Evolutionary conservation across 768 basidiomycete genomes (phyloP).

Genomic region (Rubroboletus satanas): DNA sequence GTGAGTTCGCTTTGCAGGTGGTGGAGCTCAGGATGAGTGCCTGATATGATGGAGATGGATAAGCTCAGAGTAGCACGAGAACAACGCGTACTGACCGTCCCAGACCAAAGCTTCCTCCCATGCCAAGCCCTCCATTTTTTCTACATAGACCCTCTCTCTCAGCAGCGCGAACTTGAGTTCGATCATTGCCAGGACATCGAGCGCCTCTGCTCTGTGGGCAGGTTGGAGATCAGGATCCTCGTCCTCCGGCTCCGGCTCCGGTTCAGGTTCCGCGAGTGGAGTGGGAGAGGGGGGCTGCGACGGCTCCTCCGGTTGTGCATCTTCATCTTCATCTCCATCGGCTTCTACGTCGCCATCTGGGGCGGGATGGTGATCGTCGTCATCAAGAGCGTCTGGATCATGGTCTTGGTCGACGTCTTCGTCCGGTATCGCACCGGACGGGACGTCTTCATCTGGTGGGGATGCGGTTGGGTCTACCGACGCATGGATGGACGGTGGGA

Average conservation of each 20-base stretch:
- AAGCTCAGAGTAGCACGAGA: not conserved
- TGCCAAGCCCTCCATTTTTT: conserved; percentile 88
- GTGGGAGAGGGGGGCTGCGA: conserved; percentile 26
- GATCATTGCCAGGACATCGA: conserved; percentile 83
- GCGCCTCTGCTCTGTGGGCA: conserved; percentile 79
- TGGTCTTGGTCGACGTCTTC: conserved; percentile 27
- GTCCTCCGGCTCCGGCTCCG: conserved; percentile 28
- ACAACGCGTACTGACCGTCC: conserved; percentile 51
- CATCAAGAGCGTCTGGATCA: conserved; percentile 19
- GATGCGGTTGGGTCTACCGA: conserved; percentile 21
- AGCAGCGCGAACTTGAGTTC: conserved; percentile 90
- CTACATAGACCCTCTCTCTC: conserved; percentile 84
- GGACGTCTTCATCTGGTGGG: conserved; percentile 15
- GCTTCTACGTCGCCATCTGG: conserved; percentile 17
- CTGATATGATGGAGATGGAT: conserved; percentile 36
- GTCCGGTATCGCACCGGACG: conserved; percentile 20
- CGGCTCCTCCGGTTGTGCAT: conserved; percentile 25
- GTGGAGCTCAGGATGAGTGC: conserved; percentile 80
- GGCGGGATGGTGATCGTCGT: conserved; percentile 20
- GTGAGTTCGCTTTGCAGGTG: conserved; percentile 78
- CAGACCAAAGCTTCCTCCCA: conserved; percentile 83
- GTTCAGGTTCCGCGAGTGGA: conserved; percentile 24
- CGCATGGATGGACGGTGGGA: conserved; percentile 18
- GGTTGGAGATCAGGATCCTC: conserved; percentile 73
- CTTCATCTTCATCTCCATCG: conserved; percentile 35